Percentiles rank a stretch among this genome's conserved stretches.
Conservation (phyloP, 176 grass and related monocot genomes). For the Aegilops tauschii region DNA sequence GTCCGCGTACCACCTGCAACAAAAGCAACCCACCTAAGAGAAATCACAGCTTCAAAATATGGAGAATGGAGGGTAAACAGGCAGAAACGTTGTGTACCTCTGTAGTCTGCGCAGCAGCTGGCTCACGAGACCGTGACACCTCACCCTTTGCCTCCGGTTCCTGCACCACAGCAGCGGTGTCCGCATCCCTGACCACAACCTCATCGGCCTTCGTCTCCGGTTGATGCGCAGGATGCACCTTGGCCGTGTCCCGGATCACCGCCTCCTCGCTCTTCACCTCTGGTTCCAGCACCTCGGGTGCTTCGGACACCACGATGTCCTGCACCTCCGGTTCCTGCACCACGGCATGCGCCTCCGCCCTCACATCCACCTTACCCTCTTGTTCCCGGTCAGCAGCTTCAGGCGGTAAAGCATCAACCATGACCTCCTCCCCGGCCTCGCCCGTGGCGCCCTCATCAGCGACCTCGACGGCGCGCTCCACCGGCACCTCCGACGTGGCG, state of each 20-base stretch:
- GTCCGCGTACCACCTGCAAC: constrained; percentile 36
- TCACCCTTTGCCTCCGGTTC: constrained; percentile 32
- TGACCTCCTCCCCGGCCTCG: constrained; percentile 43
- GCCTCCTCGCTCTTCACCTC: constrained; percentile 23
- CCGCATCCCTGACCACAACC: constrained; percentile 25
- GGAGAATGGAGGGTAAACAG: neutral
- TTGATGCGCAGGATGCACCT: constrained; percentile 19
- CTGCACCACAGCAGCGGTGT: neutral
- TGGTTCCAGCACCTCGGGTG: constrained; percentile 21
- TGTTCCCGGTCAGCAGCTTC: constrained; percentile 22
- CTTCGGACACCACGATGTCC: constrained; percentile 33
- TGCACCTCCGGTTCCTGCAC: constrained; percentile 44
- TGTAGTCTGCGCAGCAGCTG: constrained; percentile 21
- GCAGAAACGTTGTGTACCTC: constrained; percentile 33
- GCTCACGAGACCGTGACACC: constrained; percentile 29
- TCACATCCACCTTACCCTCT: constrained; percentile 29
- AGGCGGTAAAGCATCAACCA: constrained; percentile 39
- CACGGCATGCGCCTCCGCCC: constrained; percentile 22
- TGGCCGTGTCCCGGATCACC: constrained; percentile 9
- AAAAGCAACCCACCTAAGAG: constrained; percentile 15
- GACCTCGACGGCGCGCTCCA: constrained; percentile 23
- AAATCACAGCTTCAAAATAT: constrained; percentile 12
- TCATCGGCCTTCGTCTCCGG: constrained; percentile 20
- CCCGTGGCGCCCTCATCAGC: neutral
- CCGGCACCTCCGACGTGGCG: neutral